These are phyloP conservation scores for Verticillium nubilum DNA, from an alignment of 2,329 filamentous ascomycete genomes.

Conservation along the genomic window DNA sequence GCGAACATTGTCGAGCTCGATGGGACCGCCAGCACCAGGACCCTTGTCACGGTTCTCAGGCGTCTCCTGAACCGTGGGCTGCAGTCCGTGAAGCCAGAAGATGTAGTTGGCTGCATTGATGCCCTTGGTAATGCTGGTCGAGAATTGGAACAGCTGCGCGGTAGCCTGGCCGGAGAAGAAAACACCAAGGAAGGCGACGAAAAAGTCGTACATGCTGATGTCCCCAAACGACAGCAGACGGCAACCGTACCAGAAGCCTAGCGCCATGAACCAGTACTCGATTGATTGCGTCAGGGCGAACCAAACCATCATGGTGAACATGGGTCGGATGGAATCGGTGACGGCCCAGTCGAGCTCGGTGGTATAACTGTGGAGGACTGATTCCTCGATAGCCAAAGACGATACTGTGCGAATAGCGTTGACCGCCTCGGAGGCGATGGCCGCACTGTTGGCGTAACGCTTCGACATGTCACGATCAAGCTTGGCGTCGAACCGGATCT, in stretches of 20 bases:
- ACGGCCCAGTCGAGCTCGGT: constrained; percentile 23
- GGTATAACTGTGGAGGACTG: constrained; percentile 22
- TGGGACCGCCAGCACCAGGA: constrained; percentile 26
- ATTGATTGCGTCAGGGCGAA: constrained; percentile 31
- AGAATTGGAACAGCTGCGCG: constrained; percentile 37
- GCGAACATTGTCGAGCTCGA: constrained; percentile 49
- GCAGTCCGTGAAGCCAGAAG: constrained; percentile 38
- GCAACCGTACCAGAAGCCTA: constrained; percentile 37
- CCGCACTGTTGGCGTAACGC: constrained; percentile 27
- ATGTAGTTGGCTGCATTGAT: constrained; percentile 43
- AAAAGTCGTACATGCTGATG: constrained; percentile 35
- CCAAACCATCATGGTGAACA: constrained; percentile 27
- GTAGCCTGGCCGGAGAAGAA: constrained; percentile 39
- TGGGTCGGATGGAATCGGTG: constrained; percentile 20
- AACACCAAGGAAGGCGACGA: constrained; percentile 46
- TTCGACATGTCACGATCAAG: constrained; percentile 30
- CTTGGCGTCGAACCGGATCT: constrained; percentile 32
- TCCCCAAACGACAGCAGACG: constrained; percentile 29
- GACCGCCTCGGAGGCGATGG: constrained; percentile 37
- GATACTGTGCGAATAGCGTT: constrained; percentile 34
- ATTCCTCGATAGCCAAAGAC: constrained; percentile 34
- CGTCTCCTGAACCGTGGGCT: constrained; percentile 35
- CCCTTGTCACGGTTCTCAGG: constrained; percentile 29
- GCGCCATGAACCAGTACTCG: constrained; percentile 31
- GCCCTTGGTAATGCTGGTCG: constrained; percentile 47